phyloP scores from a whole-genome alignment of 352 stramenopile genomes.

The Peronospora belbahrii region DNA sequence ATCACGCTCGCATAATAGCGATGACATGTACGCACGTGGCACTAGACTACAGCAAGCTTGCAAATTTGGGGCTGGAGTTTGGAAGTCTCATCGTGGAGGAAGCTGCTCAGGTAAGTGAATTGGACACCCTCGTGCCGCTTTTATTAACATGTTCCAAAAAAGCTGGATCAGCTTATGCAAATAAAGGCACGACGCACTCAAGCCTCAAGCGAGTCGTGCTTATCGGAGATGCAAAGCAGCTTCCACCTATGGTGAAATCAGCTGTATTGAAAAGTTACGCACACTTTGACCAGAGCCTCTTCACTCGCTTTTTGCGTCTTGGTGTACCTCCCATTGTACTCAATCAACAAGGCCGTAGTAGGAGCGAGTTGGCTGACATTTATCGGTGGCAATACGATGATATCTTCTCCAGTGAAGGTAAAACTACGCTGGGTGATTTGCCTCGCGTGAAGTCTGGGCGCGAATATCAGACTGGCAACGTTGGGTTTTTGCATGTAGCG shows the following conservation, averaged over 20 bases:
- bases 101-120: conserved; percentile 90
- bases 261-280: conserved; percentile 81
- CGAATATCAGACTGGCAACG: conserved; percentile 65
- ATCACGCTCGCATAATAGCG: conserved; percentile 90
- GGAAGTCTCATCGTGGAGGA: conserved; percentile 94
- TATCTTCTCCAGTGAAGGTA: conserved; percentile 6
- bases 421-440: conserved; percentile 22
- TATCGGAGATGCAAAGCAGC: conserved; percentile 90
- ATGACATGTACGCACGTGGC: conserved; percentile 96
- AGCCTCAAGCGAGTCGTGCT: conserved; percentile 92
- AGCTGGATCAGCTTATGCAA: neutral
- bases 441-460: conserved; percentile 8
- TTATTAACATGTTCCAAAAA: conserved; percentile 65
- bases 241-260: conserved; percentile 89
- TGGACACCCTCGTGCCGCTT: conserved; percentile 90
- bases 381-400: conserved; percentile 81
- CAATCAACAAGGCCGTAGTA: conserved; percentile 85
- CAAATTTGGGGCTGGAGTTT: conserved; percentile 75
- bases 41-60: conserved; percentile 77
- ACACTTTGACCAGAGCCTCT: conserved; percentile 93
- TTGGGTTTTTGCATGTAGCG: conserved; percentile 83
- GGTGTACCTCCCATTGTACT: conserved; percentile 89
- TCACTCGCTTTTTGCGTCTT: conserved; percentile 90
- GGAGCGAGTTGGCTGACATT: conserved; percentile 80
- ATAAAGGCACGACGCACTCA: conserved; percentile 3